Base-by-base conservation (phyloP, 2,329 filamentous ascomycete species). In the Phaeosphaeriaceae sp. region DNA sequence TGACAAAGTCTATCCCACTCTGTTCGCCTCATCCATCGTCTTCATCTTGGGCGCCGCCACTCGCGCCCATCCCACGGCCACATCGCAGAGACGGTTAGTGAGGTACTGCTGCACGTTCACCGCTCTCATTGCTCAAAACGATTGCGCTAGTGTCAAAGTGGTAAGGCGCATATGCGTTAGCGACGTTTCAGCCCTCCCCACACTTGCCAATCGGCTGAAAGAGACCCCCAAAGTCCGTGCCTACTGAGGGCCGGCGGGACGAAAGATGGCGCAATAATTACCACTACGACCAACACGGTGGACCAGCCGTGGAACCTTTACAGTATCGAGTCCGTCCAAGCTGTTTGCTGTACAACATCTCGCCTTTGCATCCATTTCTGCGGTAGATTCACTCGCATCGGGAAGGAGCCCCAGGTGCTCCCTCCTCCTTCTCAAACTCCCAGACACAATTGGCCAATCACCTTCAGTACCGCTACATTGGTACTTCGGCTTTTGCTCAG, bases 181-280 rank as follows among this genome's bases (percentile, higher is more conserved):
- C 52, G 47, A 57, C 47, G 61, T 64, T 64, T 64, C 61, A 64
- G 61, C 57, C 50, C 50, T 51, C 58, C 61, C 61, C 61, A 57
- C 61, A 64, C 53, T 54, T 50, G 50, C 60, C 57, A 60, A 61
- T 54, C 46, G 48, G 50, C 43, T 50, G 41, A 52, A 48, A 38
- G 34, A 42, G 23, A 16, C 39, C 40, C 39, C 26, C n/a, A n/a
- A n/a, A n/a, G 20, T 36, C 32, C 40, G 46, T 29, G 28, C 35
- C 32, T 28, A 29, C 40, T 45, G 26, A 30, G 35, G 34, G 37
- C 38, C 29, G 29, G 18, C 43, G 43, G 43, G 35, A 46, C 43
- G 43, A 40, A 11, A 8, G 23, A 41, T 42, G 39, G 46, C 37
- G 42, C 36, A 45, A 33, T 36, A 18, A 8, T 21, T 8, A 26